These are phyloP conservation scores for Brassica hybrid DNA, from an alignment of 441 rosid species.

Conservation along the genomic window DNA sequence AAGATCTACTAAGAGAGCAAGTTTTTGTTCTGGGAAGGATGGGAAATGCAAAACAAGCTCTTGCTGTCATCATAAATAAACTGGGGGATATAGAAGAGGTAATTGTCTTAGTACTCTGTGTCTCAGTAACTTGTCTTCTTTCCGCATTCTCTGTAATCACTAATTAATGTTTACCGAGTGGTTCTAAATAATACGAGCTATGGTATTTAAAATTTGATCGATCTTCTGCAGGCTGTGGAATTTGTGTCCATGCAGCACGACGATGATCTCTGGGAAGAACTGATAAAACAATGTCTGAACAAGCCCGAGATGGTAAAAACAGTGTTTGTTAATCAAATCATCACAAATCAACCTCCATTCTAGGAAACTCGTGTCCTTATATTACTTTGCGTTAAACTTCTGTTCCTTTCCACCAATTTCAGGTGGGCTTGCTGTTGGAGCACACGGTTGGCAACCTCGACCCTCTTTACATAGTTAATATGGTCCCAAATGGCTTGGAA, in stretches of 20 bases:
- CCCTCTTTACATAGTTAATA: slow-evolving; percentile 94
- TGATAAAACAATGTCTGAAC: slow-evolving; percentile 90
- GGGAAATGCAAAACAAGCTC: slow-evolving; percentile 95
- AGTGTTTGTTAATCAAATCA: slow-evolving; percentile 6
- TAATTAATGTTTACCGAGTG: slow-evolving; percentile 3
- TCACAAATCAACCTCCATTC: neutral
- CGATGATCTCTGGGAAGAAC: slow-evolving; percentile 99
- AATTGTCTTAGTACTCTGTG: slow-evolving; percentile 24
- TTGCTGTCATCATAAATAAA: slow-evolving; percentile 86
- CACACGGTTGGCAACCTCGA: slow-evolving; percentile 99
- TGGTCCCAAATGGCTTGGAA: slow-evolving; percentile 98
- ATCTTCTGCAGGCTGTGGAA: slow-evolving; percentile 90
- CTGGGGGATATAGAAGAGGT: slow-evolving; percentile 99
- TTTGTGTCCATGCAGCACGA: slow-evolving; percentile 97
- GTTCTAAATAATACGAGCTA: neutral
- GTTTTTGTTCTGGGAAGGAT: slow-evolving; percentile 98
- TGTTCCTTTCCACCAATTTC: slow-evolving; percentile 44
- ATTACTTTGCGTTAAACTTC: neutral
- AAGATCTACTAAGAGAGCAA: slow-evolving; percentile 90
- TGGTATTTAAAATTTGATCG: slow-evolving; percentile 11
- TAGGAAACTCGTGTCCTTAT: slow-evolving; percentile 11
- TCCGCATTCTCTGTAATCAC: no score
- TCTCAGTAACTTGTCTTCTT: slow-evolving; percentile 25
- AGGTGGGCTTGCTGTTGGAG: slow-evolving; percentile 96
- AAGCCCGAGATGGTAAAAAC: slow-evolving; percentile 92